Evolutionary conservation across 148 eudicot species (phyloP), one percentile per base, ranked within the genome.

Genomic region (Rhododendron williamsianum): DNA sequence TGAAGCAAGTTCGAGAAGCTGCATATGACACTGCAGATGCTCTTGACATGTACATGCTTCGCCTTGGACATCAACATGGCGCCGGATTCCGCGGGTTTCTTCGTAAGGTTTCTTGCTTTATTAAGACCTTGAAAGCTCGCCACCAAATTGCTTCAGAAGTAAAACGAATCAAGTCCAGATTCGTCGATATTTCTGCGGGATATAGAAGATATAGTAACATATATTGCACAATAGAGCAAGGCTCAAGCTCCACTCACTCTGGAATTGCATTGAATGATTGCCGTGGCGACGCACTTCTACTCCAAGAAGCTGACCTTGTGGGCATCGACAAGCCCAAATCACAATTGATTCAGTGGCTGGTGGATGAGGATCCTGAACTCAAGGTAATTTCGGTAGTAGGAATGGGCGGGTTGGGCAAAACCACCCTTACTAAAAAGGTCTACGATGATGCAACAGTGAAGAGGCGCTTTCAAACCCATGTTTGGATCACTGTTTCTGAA

Each of bases 211-310:
- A 81, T 51, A 65, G 35, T 9, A 2, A 7, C 7, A 49, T 16
- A 19, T 21, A 69, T 41, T 15, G 45, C 4, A 27, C 0, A 9
- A 25, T 12, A 13, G 54, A 81, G 23, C 84, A 49, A 69, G 27
- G 69, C 38, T 71, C 51, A 71, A 25, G 51, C 6, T 51, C 80
- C 69, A 16, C 21, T 54, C 5, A 0, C 0, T 18, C 0, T 27
- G 27, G 27, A 27, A 27, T 38, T 41, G 43, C 6, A 41, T 41
- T 18, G 56, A 0, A 86, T 3, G 84, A 86, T 25, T 16, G 81
- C 38, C 80, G 81, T 35, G 30, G 81, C 9, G 80, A 86, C 9
- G 87, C 87, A 12, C 84, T 86, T 54, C 56, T 86, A 5, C 87
- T 86, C 1, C 56, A 81, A 71, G 87, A 86, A 45, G 80, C 77